Percentiles rank a stretch among this genome's conserved stretches.
phyloP scores from a whole-genome alignment of 495 filamentous ascomycete species.

The Penicillium lagena region DNA sequence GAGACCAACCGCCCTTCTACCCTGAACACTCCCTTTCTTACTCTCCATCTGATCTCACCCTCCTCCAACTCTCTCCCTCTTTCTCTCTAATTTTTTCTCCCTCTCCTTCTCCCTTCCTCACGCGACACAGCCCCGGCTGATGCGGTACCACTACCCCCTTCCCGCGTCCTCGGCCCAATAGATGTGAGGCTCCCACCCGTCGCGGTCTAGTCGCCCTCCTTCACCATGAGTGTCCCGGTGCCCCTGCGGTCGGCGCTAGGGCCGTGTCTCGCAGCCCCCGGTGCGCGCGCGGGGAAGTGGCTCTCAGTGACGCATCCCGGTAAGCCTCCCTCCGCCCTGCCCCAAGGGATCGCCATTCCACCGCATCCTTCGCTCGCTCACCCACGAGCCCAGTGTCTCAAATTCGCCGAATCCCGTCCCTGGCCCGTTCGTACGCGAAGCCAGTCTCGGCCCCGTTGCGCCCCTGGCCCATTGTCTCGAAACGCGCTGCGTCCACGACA shows the following conservation, averaged over 20 bases:
- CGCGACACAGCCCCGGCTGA: slow-evolving; percentile 1
- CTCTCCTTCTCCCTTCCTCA: not conserved
- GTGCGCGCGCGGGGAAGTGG: slow-evolving; percentile 19
- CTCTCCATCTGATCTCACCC: no score
- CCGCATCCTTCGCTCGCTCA: no score
- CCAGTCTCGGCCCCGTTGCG: slow-evolving; percentile 1
- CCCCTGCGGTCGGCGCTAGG: slow-evolving; percentile 26
- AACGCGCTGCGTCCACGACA: slow-evolving; percentile 18
- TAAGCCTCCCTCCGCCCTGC: slow-evolving; percentile 11
- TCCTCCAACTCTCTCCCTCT: not conserved
- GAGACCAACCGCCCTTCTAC: no score
- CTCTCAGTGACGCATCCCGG: slow-evolving; percentile 13
- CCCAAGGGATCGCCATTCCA: no score
- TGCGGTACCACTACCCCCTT: slow-evolving; percentile 1
- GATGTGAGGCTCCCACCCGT: not conserved
- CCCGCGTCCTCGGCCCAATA: slow-evolving; percentile 1
- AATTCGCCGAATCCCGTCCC: slow-evolving; percentile 5
- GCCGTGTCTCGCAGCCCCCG: slow-evolving; percentile 23
- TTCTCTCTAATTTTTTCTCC: not conserved
- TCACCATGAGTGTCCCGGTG: slow-evolving; percentile 23
- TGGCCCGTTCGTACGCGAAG: slow-evolving; percentile 5
- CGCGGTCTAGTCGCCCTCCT: slow-evolving; percentile 1
- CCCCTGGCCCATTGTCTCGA: slow-evolving; percentile 13
- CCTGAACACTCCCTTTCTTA: no score
- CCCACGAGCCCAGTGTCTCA: slow-evolving; percentile 7